These are phyloP conservation scores for Ilyonectria mors-panacis DNA, from an alignment of 2,329 filamentous ascomycete species.

Conservation along the genomic window DNA sequence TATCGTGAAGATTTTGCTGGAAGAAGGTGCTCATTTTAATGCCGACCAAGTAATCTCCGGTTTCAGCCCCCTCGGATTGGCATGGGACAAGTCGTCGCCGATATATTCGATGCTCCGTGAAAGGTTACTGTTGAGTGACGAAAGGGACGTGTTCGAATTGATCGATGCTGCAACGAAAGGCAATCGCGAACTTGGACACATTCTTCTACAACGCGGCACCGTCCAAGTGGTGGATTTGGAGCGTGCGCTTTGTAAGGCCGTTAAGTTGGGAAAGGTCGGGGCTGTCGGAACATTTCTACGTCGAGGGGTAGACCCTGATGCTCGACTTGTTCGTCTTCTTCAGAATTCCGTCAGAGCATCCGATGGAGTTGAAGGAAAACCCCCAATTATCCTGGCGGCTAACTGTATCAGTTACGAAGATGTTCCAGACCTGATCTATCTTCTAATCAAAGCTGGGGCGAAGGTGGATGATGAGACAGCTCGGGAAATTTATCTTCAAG, in stretches of 20 bases:
- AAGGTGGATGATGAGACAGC: neutral
- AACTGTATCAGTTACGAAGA: neutral
- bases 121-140: neutral
- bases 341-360: neutral
- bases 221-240: neutral
- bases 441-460: neutral
- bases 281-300: neutral
- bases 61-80: neutral
- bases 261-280: neutral
- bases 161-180: neutral
- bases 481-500: neutral
- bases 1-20: neutral
- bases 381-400: neutral
- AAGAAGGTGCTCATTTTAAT: neutral
- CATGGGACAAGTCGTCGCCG: neutral
- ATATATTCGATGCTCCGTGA: neutral
- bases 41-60: neutral
- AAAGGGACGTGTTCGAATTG: neutral
- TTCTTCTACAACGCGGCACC: neutral
- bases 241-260: neutral
- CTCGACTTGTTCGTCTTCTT: neutral
- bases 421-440: neutral
- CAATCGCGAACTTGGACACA: neutral
- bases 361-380: neutral
- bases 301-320: neutral